Evolutionary conservation across 495 filamentous ascomycete species (phyloP).

Genomic region (Pyrenopolyporus hunteri): DNA sequence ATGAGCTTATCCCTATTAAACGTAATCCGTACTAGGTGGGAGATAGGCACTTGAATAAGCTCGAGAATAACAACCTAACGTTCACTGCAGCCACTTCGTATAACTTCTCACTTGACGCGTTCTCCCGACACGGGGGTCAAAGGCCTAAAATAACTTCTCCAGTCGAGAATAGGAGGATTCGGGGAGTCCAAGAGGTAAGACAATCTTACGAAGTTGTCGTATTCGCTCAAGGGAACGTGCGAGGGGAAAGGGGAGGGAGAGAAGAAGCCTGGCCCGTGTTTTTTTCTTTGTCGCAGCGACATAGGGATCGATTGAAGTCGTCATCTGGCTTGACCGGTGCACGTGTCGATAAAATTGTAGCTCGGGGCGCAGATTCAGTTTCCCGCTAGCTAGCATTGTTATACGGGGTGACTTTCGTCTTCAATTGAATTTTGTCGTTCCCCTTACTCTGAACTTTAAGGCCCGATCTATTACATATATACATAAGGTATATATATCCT

Average conservation of each 20-base stretch:
- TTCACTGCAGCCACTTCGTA: not conserved
- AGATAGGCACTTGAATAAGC: slow-evolving; percentile 5
- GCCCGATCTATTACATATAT: too few species aligned
- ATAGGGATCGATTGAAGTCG: slow-evolving; percentile 10
- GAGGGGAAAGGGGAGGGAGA: too few species aligned
- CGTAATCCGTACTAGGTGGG: not conserved
- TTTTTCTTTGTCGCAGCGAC: slow-evolving; percentile 1
- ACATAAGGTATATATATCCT: too few species aligned
- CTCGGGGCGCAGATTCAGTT: not conserved
- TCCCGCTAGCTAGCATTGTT: not conserved
- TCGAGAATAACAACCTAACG: too few species aligned
- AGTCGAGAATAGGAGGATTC: not conserved
- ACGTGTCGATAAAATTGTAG: not conserved
- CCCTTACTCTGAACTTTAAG: not conserved
- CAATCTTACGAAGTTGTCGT: not conserved
- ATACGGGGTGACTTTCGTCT: not conserved
- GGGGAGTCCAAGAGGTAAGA: not conserved
- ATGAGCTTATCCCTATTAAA: too few species aligned
- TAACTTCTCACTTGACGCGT: too few species aligned
- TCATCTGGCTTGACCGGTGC: slow-evolving; percentile 9
- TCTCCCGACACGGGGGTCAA: not conserved
- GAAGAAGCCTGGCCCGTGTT: not conserved
- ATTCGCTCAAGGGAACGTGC: not conserved
- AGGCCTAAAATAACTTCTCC: not conserved
- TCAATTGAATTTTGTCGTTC: not conserved